Percentiles rank a stretch among this genome's conserved stretches.
Evolutionary conservation across 495 filamentous ascomycete species (phyloP).

Genomic region (Tricharina praecox): DNA sequence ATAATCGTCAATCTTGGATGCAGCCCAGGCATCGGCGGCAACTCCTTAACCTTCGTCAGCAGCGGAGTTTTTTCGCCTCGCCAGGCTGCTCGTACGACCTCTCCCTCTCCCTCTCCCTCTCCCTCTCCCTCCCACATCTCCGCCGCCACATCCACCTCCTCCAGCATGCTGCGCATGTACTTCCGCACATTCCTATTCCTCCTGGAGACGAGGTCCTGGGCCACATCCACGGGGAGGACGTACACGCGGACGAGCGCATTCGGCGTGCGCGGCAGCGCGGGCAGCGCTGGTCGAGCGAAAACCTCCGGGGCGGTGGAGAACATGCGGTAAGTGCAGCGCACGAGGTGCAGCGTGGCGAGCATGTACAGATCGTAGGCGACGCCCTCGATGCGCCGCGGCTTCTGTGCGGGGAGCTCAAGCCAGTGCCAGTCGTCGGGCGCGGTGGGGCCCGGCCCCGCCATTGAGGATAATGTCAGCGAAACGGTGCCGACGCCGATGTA

Average conservation of each 20-base stretch:
- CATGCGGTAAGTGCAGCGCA: constrained; percentile 23
- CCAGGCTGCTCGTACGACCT: too few species aligned
- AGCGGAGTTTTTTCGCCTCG: too few species aligned
- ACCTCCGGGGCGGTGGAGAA: neutral
- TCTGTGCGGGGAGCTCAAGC: constrained; percentile 17
- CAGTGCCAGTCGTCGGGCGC: constrained; percentile 22
- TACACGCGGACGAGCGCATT: constrained; percentile 41
- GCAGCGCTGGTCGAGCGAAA: too few species aligned
- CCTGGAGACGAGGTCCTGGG: constrained; percentile 34
- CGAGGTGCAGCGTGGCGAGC: constrained; percentile 7
- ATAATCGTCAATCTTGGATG: constrained; percentile 54
- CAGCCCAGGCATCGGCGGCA: too few species aligned
- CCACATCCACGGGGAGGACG: constrained; percentile 49
- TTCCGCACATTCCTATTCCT: constrained; percentile 30
- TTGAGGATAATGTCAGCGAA: constrained; percentile 14
- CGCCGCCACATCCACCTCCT: constrained; percentile 38
- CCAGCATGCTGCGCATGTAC: constrained; percentile 36
- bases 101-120: too few species aligned
- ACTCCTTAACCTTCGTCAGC: too few species aligned
- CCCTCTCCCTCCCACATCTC: constrained; percentile 45
- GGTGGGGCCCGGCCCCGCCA: constrained; percentile 13
- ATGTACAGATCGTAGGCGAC: constrained; percentile 13
- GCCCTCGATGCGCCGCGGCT: neutral
- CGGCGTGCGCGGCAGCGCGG: too few species aligned
- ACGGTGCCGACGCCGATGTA: constrained; percentile 20